Evolutionary conservation across 371 early-diverging fungal genomes (phyloP).

Genomic region (Zancudomyces culisetae): DNA sequence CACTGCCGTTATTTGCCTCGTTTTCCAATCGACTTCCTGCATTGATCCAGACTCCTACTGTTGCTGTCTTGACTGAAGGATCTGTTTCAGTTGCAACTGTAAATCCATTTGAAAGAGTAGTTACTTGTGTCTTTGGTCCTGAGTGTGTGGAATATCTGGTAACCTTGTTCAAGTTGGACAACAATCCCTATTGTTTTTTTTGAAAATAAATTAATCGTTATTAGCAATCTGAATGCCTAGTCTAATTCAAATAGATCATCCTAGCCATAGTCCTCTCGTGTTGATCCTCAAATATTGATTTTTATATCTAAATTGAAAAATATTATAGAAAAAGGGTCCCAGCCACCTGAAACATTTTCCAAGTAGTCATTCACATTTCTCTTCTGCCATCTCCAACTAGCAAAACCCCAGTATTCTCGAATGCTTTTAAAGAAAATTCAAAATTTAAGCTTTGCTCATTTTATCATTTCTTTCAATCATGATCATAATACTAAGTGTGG

Average conservation of each 20-base stretch:
- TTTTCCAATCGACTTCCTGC: constrained; percentile 89
- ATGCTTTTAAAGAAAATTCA: not conserved
- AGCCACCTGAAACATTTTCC: too few relatives aligned
- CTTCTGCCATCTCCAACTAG: too few relatives aligned
- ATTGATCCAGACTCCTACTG: constrained; percentile 96
- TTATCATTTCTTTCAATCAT: not conserved
- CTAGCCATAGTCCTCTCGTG: not conserved
- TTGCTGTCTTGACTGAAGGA: constrained; percentile 81
- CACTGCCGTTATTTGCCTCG: constrained; percentile 78
- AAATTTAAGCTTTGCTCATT: not conserved
- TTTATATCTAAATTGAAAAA: too few relatives aligned
- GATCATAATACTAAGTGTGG: not conserved
- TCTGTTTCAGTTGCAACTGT: constrained; percentile 89
- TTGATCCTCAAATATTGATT: too few relatives aligned
- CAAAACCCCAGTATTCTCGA: not conserved
- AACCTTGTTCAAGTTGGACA: not conserved
- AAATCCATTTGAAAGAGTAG: constrained; percentile 78
- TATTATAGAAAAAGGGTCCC: too few relatives aligned
- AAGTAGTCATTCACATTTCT: too few relatives aligned
- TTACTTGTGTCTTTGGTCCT: constrained; percentile 23
- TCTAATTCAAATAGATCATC: not conserved
- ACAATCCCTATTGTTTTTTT: not conserved
- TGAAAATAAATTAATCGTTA: too few relatives aligned
- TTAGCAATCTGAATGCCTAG: not conserved
- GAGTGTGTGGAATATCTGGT: not conserved